Evolutionary conservation across 441 rosid genomes (phyloP).

Genomic region (Adansonia madagascariensis): DNA sequence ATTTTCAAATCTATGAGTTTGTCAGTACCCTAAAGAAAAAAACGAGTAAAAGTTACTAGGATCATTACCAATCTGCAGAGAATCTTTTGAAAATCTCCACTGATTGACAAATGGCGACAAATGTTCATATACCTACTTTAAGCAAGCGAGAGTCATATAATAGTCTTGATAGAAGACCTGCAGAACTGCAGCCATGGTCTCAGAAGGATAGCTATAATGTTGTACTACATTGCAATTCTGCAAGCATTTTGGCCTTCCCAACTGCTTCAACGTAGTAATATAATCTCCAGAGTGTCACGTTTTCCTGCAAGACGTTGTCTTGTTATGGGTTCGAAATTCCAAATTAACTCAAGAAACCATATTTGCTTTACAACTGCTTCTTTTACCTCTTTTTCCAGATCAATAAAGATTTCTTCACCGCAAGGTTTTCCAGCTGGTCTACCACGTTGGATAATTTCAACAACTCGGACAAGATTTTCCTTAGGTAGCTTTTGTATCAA

Average conservation of each 20-base stretch:
- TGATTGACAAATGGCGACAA: neutral
- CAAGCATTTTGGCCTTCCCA: constrained; percentile 27
- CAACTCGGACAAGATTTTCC: constrained; percentile 48
- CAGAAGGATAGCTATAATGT: neutral
- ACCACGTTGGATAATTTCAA: constrained; percentile 44
- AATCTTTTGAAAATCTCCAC: neutral
- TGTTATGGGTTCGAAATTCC: constrained; percentile 7
- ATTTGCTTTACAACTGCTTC: neutral
- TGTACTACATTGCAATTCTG: neutral
- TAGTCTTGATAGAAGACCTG: neutral
- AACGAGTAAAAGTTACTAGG: neutral
- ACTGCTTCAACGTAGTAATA: constrained; percentile 26
- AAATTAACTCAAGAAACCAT: neutral
- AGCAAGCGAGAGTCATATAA: neutral
- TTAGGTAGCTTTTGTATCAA: constrained; percentile 53
- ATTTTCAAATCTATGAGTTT: neutral
- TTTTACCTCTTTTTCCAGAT: constrained; percentile 55
- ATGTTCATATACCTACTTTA: neutral
- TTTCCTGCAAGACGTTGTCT: constrained; percentile 22
- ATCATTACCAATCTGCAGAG: neutral
- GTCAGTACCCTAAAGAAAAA: neutral
- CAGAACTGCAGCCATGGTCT: neutral
- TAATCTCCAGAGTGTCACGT: constrained; percentile 29
- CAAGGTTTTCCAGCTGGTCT: constrained; percentile 24
- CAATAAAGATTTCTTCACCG: constrained; percentile 38